These are phyloP conservation scores for Abortiporus biennis DNA, from an alignment of 1,284 basidiomycete genomes.

Conservation along the genomic window DNA sequence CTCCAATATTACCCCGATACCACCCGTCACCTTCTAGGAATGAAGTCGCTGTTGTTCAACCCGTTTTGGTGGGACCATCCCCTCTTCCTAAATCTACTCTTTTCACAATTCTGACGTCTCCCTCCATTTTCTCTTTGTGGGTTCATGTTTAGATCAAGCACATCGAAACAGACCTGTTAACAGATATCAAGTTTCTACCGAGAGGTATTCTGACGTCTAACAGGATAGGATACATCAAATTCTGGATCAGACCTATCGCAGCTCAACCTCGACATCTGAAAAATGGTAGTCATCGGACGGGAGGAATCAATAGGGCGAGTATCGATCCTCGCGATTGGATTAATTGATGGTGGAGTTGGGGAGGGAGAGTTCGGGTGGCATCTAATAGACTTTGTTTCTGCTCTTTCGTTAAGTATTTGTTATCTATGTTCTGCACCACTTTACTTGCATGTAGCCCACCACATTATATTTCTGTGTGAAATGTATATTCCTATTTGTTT, in stretches of 20 bases:
- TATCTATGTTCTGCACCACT: too few species aligned
- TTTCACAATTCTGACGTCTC: constrained; percentile 12
- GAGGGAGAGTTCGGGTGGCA: too few species aligned
- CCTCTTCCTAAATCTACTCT: too few species aligned
- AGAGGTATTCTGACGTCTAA: constrained; percentile 73
- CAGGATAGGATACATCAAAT: constrained; percentile 66
- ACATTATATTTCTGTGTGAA: too few species aligned
- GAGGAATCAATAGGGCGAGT: too few species aligned
- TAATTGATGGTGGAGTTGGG: too few species aligned
- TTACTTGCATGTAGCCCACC: too few species aligned
- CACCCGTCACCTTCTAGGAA: constrained; percentile 86
- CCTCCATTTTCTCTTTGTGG: background rate
- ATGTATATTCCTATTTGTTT: too few species aligned
- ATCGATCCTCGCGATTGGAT: too few species aligned
- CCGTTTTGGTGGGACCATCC: constrained; percentile 66
- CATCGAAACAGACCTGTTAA: constrained; percentile 71
- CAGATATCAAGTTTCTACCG: constrained; percentile 66
- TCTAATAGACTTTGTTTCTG: too few species aligned
- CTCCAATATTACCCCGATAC: constrained; percentile 51
- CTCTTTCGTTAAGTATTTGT: too few species aligned
- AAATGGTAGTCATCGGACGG: too few species aligned
- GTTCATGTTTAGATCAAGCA: constrained; percentile 58
- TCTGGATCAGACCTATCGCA: constrained; percentile 78
- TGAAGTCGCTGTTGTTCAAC: constrained; percentile 88
- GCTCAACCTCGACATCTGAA: constrained; percentile 24